Evolutionary conservation across 345 rosid genomes (phyloP).

Genomic region (Citrus cavaleriei): DNA sequence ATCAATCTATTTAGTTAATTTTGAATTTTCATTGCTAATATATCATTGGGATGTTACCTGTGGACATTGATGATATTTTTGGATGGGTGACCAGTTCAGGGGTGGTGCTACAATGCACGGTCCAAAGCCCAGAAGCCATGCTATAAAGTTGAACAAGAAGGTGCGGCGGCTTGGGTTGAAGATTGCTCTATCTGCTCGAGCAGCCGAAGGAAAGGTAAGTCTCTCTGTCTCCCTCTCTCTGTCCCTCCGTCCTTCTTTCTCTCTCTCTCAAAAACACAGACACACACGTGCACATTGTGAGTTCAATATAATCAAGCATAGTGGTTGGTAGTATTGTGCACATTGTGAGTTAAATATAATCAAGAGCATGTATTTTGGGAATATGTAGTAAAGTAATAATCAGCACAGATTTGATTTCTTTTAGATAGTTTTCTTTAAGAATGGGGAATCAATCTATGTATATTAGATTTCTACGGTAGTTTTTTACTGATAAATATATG

Average conservation of each 20-base stretch:
- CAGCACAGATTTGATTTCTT: not conserved
- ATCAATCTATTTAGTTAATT: conserved; percentile 4
- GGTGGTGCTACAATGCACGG: conserved; percentile 93
- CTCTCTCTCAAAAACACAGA: not conserved
- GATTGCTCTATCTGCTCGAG: conserved; percentile 88
- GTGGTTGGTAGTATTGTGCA: not conserved
- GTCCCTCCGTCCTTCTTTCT: too few relatives aligned
- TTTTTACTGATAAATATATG: not conserved
- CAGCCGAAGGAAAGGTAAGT: conserved; percentile 91
- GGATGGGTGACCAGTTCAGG: conserved; percentile 60
- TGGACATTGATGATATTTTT: conserved; percentile 11
- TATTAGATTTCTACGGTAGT: not conserved
- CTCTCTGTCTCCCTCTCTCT: not conserved
- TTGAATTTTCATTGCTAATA: conserved; percentile 2
- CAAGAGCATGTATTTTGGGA: not conserved
- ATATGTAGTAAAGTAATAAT: not conserved
- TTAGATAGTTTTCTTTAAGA: not conserved
- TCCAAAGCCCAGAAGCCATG: conserved; percentile 95
- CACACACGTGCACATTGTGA: not conserved
- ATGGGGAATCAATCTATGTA: not conserved
- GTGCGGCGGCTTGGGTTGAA: conserved; percentile 88
- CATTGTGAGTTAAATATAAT: not conserved
- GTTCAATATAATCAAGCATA: not conserved
- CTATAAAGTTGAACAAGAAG: conserved; percentile 80
- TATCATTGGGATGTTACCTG: conserved; percentile 2